Percentiles rank a stretch among this genome's conserved stretches.
phyloP scores from a whole-genome alignment of 2,329 filamentous ascomycete genomes.

The Trichoderma oligosporum region DNA sequence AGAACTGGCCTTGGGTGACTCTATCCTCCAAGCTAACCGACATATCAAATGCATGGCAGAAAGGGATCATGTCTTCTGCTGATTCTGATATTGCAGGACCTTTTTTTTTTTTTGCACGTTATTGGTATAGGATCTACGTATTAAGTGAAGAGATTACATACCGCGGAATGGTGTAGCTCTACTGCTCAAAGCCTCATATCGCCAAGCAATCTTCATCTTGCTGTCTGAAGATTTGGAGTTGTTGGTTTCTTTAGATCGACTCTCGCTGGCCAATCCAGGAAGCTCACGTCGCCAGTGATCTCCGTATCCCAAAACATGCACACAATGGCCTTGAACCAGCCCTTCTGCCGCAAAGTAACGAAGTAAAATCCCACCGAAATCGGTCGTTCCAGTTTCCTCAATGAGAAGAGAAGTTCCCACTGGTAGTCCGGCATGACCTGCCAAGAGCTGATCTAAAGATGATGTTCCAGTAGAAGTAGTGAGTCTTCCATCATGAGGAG shows the following conservation, averaged over 20 bases:
- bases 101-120: neutral
- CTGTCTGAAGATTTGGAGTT: constrained; percentile 49
- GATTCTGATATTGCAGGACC: constrained; percentile 20
- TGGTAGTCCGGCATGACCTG: constrained; percentile 79
- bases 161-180: constrained; percentile 30
- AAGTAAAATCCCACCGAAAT: constrained; percentile 81
- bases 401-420: constrained; percentile 77
- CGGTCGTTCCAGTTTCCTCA: constrained; percentile 87
- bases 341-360: constrained; percentile 92
- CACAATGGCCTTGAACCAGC: constrained; percentile 80
- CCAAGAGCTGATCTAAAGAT: constrained; percentile 79
- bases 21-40: constrained; percentile 56
- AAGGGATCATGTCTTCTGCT: constrained; percentile 35
- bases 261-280: constrained; percentile 60
- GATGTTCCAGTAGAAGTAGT: constrained; percentile 89
- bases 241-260: constrained; percentile 38
- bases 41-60: constrained; percentile 72
- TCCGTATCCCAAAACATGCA: constrained; percentile 78
- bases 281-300: constrained; percentile 80
- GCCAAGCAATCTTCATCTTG: constrained; percentile 99
- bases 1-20: constrained; percentile 48
- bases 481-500: constrained; percentile 78
- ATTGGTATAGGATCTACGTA: neutral
- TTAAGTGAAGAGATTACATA: neutral
- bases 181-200: constrained; percentile 79